A percentile compares a stretch with the other conserved stretches of the same genome.
These are phyloP conservation scores for Diversispora epigaea DNA, from an alignment of 192 early-diverging fungal genomes.

Conservation along the genomic window DNA sequence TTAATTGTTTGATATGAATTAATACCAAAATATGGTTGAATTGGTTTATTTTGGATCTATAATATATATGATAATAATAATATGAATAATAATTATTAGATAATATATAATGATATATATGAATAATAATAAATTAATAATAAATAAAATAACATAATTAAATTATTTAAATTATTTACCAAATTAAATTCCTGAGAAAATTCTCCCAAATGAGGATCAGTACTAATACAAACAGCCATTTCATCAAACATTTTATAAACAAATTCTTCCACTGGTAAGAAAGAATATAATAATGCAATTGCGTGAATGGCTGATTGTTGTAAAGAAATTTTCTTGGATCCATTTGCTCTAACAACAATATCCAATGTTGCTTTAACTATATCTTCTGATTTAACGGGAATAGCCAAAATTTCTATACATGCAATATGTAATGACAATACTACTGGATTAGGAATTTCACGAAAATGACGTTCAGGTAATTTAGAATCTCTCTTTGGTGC, in stretches of 20 bases:
- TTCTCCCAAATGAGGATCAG: constrained; percentile 40
- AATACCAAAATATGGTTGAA: constrained; percentile 34
- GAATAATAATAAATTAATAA: constrained; percentile 9
- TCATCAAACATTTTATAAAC: constrained; percentile 52
- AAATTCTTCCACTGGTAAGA: constrained; percentile 45
- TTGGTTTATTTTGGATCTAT: not conserved
- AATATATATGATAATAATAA: not conserved
- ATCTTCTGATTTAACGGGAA: constrained; percentile 42
- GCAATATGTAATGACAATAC: constrained; percentile 55
- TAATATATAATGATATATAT: constrained; percentile 25
- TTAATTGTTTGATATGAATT: constrained; percentile 9
- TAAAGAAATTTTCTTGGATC: constrained; percentile 37
- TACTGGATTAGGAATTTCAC: constrained; percentile 62
- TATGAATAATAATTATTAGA: not conserved
- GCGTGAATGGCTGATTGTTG: constrained; percentile 45
- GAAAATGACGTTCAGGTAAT: constrained; percentile 58
- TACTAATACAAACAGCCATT: constrained; percentile 41
- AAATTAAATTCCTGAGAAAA: constrained; percentile 46
- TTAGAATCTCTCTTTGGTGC: constrained; percentile 47
- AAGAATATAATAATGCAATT: constrained; percentile 42
- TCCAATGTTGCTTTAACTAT: constrained; percentile 45
- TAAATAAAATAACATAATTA: not conserved
- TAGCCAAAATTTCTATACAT: constrained; percentile 47
- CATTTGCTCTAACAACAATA: constrained; percentile 42
- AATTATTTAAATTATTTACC: constrained; percentile 34